Base-by-base conservation (phyloP, 2,329 filamentous ascomycete genomes). In the Colletotrichum ledebouriae region DNA sequence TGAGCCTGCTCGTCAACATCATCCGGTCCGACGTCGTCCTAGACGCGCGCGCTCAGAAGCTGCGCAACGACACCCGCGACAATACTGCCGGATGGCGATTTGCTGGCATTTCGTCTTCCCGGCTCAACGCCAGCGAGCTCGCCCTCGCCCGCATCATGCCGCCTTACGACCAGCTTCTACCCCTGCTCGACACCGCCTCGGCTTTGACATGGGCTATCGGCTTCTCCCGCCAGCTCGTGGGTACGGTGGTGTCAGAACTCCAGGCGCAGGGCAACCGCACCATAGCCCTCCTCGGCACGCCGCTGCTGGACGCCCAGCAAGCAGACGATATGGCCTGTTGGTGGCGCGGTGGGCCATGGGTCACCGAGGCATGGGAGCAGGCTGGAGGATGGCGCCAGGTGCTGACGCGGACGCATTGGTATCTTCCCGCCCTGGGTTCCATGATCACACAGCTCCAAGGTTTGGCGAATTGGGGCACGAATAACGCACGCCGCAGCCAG, bases 391-490 rank as follows among this genome's bases (percentile, higher is more conserved):
- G 17, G 46, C 20, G 46, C 1, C 46, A 22, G 11, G 46, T 49
- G 46, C 46, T 49, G 10, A 49, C 46, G 20, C 46, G 46, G 25
- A 49, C 46, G 46, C 46, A 49, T 13, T 49, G 46, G 46, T 49
- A 49, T 4, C 20, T 49, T 6, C 46, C 46, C 17, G 46, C 46
- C 17, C 10, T 49, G 20, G 46, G 17, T 22, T 5, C 46, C 46
- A 22, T 2, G 17, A 49, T 49, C 2, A 25, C 10, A 22, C 46
- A 49, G 46, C 46, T 49, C 17, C 46, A 49, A 49, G 46, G 46
- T 11, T 4, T 49, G 46, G 46, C 17, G 17, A 49, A 49, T 4
- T 49, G 46, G 46, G 46, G 10, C 46, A 49, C 17, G 5, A 22
- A 49, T 13, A 22, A 49, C 17, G 46, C 46, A 6, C 46, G 46